A percentile compares a stretch with the other conserved stretches of the same genome.
These are phyloP conservation scores for Ambrosiella xylebori DNA, from an alignment of 2,329 filamentous ascomycete species.

Conservation along the genomic window DNA sequence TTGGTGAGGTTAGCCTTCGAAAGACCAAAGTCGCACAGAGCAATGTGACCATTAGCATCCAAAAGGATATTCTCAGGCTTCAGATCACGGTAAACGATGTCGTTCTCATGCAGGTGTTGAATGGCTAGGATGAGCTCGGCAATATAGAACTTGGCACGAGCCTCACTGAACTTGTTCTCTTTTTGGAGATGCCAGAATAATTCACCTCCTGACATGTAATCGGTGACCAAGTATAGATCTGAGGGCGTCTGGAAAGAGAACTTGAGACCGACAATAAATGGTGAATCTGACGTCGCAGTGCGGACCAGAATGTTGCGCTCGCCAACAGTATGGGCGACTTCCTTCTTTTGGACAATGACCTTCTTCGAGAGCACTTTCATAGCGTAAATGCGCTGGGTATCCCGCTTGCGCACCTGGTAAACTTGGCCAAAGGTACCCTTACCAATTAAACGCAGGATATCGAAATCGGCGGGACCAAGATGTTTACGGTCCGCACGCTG, in stretches of 20 bases:
- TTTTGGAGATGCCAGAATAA: conserved; percentile 98
- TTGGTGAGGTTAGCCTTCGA: conserved; percentile 96
- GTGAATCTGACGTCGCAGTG: conserved; percentile 86
- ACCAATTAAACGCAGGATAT: conserved; percentile 88
- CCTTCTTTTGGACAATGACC: conserved; percentile 99
- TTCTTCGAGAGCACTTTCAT: conserved; percentile 99
- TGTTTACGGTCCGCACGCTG: conserved; percentile 78
- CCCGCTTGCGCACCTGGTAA: conserved; percentile 94
- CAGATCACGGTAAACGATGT: conserved; percentile 93
- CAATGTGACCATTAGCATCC: conserved; percentile 94
- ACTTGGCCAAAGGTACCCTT: conserved; percentile 98
- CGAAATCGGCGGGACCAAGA: conserved; percentile 87
- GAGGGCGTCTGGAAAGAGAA: conserved; percentile 97
- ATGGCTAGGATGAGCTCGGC: conserved; percentile 91
- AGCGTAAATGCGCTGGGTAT: conserved; percentile 88
- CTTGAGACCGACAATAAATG: conserved; percentile 94
- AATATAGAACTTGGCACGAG: conserved; percentile 94
- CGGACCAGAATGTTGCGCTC: conserved; percentile 94
- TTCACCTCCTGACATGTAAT: conserved; percentile 98
- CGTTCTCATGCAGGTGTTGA: conserved; percentile 86
- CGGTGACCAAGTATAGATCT: conserved; percentile 93
- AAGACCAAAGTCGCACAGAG: conserved; percentile 89
- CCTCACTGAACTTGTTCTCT: conserved; percentile 88
- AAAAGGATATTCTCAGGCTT: conserved; percentile 96
- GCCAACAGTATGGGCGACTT: conserved; percentile 90